Evolutionary conservation across 2,329 filamentous ascomycete genomes (phyloP).

Genomic region (Xylaria multiplex): DNA sequence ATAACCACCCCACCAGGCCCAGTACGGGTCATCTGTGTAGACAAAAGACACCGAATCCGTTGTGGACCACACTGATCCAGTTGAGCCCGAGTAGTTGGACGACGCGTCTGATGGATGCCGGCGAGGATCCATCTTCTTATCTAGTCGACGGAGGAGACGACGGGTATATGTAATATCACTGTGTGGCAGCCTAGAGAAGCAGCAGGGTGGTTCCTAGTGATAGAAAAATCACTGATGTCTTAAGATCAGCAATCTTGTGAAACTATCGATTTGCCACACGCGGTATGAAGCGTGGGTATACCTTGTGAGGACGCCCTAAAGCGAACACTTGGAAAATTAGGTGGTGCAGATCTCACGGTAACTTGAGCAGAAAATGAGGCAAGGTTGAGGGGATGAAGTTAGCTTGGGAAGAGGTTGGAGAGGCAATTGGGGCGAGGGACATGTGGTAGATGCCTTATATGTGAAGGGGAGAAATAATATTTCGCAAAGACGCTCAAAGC

Average conservation of each 20-base stretch:
- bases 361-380: slow-evolving; percentile 19
- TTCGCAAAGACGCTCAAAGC: slow-evolving; percentile 10
- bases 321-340: slow-evolving; percentile 12
- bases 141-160: not conserved
- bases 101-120: slow-evolving; percentile 40
- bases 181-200: slow-evolving; percentile 1
- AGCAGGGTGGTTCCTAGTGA: slow-evolving; percentile 8
- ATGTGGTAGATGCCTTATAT: slow-evolving; percentile 29
- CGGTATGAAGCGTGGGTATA: slow-evolving; percentile 11
- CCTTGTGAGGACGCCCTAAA: slow-evolving; percentile 13
- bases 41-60: slow-evolving; percentile 46
- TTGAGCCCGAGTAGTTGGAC: slow-evolving; percentile 43
- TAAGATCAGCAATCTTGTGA: slow-evolving; percentile 30
- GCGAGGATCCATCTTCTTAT: slow-evolving; percentile 38
- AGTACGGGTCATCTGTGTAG: slow-evolving; percentile 44
- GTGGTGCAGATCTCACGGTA: slow-evolving; percentile 18
- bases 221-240: slow-evolving; percentile 5
- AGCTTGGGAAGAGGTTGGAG: slow-evolving; percentile 1
- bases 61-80: slow-evolving; percentile 45
- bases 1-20: slow-evolving; percentile 37
- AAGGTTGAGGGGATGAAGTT: slow-evolving; percentile 18
- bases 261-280: slow-evolving; percentile 20
- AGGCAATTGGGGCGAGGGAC: slow-evolving; percentile 23
- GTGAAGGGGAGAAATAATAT: slow-evolving; percentile 9
- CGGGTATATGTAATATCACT: slow-evolving; percentile 13